Evolutionary conservation across 2,329 filamentous ascomycete genomes (phyloP).

Genomic region (Penicillium janthinellum): DNA sequence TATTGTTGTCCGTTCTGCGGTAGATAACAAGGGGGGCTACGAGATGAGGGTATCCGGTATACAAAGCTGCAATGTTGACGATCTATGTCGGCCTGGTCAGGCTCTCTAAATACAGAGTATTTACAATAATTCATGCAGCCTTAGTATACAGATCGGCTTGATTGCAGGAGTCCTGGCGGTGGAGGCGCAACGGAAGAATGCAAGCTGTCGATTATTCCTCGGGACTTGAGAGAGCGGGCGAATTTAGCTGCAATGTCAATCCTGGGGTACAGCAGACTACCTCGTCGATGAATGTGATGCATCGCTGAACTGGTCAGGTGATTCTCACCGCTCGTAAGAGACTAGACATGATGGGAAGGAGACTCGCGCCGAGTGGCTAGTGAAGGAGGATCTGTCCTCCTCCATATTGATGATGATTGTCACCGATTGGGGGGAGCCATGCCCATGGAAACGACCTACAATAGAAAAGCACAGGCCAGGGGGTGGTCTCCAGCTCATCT

Average conservation of each 20-base stretch:
- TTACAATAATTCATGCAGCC: too few relatives aligned
- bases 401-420: background rate
- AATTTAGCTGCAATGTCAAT: conserved; percentile 21
- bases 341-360: background rate
- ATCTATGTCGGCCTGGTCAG: too few relatives aligned
- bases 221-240: background rate
- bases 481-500: background rate
- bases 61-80: background rate
- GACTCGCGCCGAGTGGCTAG: background rate
- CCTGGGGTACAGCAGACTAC: conserved; percentile 23
- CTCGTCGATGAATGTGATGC: conserved; percentile 4
- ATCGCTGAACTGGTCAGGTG: conserved; percentile 15
- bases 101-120: too few relatives aligned
- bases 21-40: too few relatives aligned
- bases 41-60: background rate
- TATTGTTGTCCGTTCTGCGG: background rate
- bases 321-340: conserved; percentile 9
- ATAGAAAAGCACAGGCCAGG: background rate
- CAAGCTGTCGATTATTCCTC: background rate
- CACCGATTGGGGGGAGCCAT: background rate
- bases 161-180: conserved; percentile 7
- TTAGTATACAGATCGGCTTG: background rate
- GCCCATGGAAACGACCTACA: too few relatives aligned
- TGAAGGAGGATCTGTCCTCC: background rate
- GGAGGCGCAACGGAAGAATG: background rate